These are phyloP conservation scores for Bruguiera sexangula DNA, from an alignment of 345 rosid genomes.

Conservation along the genomic window DNA sequence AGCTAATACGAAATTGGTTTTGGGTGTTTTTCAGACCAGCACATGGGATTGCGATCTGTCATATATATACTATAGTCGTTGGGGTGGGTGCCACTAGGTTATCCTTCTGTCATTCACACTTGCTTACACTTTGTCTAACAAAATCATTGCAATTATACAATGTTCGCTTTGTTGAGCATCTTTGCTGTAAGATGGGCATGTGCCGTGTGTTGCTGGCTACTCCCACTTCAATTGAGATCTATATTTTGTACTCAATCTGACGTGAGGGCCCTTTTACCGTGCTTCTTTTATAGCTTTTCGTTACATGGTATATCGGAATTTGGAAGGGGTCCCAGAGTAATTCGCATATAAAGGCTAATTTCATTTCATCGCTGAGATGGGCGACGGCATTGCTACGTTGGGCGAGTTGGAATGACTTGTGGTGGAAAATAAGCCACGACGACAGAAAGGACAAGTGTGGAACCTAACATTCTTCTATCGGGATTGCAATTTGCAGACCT, in stretches of 20 bases:
- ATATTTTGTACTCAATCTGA: not conserved
- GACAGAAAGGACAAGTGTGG: too few relatives aligned
- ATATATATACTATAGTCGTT: slow-evolving; percentile 3
- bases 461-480: too few relatives aligned
- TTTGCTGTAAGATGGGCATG: slow-evolving; percentile 3
- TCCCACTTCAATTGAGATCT: not conserved
- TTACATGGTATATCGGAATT: not conserved
- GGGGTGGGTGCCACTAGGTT: slow-evolving; percentile 11
- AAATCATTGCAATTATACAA: slow-evolving; percentile 27
- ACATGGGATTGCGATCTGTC: slow-evolving; percentile 6
- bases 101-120: slow-evolving; percentile 5
- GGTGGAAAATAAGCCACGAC: too few relatives aligned
- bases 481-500: too few relatives aligned
- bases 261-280: not conserved
- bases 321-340: not conserved
- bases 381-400: too few relatives aligned
- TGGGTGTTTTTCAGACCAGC: not conserved
- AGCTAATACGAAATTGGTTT: too few relatives aligned
- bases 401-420: too few relatives aligned
- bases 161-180: slow-evolving; percentile 7
- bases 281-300: not conserved
- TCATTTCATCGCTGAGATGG: too few relatives aligned
- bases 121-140: slow-evolving; percentile 27
- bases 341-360: not conserved
- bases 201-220: slow-evolving; percentile 6